These are phyloP conservation scores for Magnaporthales sp. DNA, from an alignment of 2,329 filamentous ascomycete species.

Conservation along the genomic window DNA sequence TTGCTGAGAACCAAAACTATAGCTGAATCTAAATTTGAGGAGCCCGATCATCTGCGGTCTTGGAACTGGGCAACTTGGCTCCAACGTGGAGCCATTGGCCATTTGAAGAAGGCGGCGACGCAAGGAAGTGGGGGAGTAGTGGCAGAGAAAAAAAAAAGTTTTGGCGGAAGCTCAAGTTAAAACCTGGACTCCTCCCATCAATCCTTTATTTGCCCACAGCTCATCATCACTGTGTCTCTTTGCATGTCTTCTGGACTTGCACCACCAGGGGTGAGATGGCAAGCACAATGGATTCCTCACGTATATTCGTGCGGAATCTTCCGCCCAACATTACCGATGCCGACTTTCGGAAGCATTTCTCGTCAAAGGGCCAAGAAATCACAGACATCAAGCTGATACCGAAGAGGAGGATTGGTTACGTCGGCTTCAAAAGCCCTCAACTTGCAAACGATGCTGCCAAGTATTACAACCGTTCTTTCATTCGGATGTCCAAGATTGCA, in stretches of 20 bases:
- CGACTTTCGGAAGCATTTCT: slow-evolving; percentile 85
- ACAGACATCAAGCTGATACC: slow-evolving; percentile 91
- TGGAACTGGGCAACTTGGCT: neutral
- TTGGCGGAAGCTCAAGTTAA: neutral
- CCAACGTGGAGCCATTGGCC: neutral
- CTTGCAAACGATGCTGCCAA: slow-evolving; percentile 77
- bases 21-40: neutral
- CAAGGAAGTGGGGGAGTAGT: neutral
- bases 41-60: neutral
- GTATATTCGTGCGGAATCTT: slow-evolving; percentile 67
- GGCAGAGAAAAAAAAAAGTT: neutral
- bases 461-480: slow-evolving; percentile 92
- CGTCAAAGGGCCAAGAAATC: slow-evolving; percentile 59
- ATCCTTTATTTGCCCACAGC: neutral
- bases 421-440: slow-evolving; percentile 80
- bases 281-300: slow-evolving; percentile 50
- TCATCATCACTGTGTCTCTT: neutral
- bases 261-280: neutral
- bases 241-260: neutral
- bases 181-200: neutral
- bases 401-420: slow-evolving; percentile 85
- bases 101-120: neutral
- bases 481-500: slow-evolving; percentile 88
- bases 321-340: slow-evolving; percentile 79
- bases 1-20: neutral